phyloP scores from a whole-genome alignment of 257 asterid species.

The Ilex aquifolium region DNA sequence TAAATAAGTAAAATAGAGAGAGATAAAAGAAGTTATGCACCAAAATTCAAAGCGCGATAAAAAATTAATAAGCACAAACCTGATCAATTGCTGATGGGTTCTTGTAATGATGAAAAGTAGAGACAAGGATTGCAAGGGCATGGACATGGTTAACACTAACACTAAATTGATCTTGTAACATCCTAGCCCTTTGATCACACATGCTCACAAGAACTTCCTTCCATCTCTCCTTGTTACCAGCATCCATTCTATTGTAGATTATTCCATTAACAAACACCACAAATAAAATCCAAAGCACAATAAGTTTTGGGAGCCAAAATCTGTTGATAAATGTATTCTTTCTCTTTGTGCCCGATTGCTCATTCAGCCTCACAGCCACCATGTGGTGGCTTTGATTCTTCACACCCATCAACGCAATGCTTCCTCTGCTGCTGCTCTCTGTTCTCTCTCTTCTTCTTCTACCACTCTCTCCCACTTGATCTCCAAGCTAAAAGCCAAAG shows the following conservation, averaged over 20 bases:
- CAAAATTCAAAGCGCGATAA: neutral
- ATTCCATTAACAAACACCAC: constrained; percentile 20
- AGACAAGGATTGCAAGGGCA: constrained; percentile 86
- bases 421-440: constrained; percentile 6
- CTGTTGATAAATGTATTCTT: constrained; percentile 31
- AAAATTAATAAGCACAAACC: constrained; percentile 31
- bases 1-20: neutral
- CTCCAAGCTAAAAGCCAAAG: constrained; percentile 14
- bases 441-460: neutral
- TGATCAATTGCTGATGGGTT: constrained; percentile 89
- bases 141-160: constrained; percentile 95
- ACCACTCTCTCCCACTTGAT: constrained; percentile 14
- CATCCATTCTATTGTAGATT: constrained; percentile 40
- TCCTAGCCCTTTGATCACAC: constrained; percentile 96
- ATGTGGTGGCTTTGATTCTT: constrained; percentile 52
- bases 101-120: constrained; percentile 84
- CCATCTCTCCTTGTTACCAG: constrained; percentile 48
- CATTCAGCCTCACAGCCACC: constrained; percentile 58
- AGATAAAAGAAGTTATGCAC: neutral
- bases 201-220: constrained; percentile 69
- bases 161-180: constrained; percentile 90
- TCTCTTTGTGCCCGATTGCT: constrained; percentile 39
- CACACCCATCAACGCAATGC: constrained; percentile 42
- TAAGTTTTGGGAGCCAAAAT: constrained; percentile 25
- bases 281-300: constrained; percentile 43